These are phyloP conservation scores for Ilex aquifolium DNA, from an alignment of 257 asterid species.

Conservation along the genomic window DNA sequence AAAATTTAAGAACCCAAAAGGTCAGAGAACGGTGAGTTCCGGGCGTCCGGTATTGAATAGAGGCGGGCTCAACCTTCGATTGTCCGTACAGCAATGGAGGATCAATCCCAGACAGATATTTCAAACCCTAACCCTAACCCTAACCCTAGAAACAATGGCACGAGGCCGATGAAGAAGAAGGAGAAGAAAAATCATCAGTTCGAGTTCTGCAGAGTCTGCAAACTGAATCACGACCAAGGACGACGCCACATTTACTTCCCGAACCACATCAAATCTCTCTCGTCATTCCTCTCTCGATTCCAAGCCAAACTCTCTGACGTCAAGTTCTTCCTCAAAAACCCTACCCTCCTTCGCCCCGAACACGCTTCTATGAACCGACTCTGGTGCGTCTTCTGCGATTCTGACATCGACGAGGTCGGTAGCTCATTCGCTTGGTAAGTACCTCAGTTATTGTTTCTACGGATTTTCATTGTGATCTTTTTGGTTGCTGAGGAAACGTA, in stretches of 20 bases:
- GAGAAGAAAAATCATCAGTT: slow-evolving; percentile 27
- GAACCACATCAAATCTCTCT: slow-evolving; percentile 59
- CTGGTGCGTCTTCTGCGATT: slow-evolving; percentile 77
- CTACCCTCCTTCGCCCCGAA: slow-evolving; percentile 45
- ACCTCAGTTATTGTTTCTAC: neutral
- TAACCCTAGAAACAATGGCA: too few species aligned
- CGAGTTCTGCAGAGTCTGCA: slow-evolving; percentile 78
- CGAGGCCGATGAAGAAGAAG: slow-evolving; percentile 11
- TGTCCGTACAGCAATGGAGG: too few species aligned
- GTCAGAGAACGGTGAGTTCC: too few species aligned
- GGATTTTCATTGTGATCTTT: neutral
- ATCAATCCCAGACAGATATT: too few species aligned
- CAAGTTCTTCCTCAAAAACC: slow-evolving; percentile 48
- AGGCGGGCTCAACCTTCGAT: too few species aligned
- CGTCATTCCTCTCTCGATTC: slow-evolving; percentile 60
- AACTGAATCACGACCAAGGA: slow-evolving; percentile 66
- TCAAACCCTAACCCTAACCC: too few species aligned
- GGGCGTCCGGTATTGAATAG: too few species aligned
- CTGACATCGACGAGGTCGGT: slow-evolving; percentile 49
- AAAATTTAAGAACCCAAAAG: too few species aligned
- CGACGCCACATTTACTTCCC: slow-evolving; percentile 77
- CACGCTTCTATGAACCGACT: slow-evolving; percentile 47
- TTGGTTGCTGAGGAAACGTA: neutral
- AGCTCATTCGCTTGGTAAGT: slow-evolving; percentile 60
- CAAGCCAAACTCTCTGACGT: slow-evolving; percentile 58